Percentiles rank a stretch among this genome's conserved stretches.
phyloP scores from a whole-genome alignment of 73 alveolate species.

The Diophrys appendiculata region DNA sequence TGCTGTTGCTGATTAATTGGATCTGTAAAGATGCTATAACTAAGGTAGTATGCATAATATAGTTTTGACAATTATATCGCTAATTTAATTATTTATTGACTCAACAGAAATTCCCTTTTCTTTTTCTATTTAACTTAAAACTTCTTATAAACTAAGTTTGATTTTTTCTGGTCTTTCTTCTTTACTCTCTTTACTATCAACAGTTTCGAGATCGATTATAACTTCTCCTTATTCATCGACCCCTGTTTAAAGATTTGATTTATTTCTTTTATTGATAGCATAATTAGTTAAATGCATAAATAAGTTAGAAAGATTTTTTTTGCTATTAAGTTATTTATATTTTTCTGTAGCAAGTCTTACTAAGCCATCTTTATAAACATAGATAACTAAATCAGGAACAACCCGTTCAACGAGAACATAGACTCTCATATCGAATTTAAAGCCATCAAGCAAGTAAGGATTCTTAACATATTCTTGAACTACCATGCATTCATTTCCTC shows the following conservation, averaged over 20 bases:
- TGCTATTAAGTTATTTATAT: constrained; percentile 24
- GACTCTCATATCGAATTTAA: constrained; percentile 55
- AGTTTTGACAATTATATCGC: constrained; percentile 4
- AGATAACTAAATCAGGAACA: constrained; percentile 39
- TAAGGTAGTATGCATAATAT: background rate
- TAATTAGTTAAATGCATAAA: constrained; percentile 84
- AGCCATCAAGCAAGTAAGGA: constrained; percentile 50
- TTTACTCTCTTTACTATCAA: no score
- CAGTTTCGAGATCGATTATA: no score
- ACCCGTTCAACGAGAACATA: constrained; percentile 55
- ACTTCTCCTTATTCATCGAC: no score
- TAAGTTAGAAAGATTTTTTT: constrained; percentile 24
- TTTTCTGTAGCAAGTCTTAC: constrained; percentile 70
- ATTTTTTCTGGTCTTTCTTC: background rate
- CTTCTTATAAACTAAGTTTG: background rate
- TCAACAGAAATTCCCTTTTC: background rate
- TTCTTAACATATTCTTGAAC: constrained; percentile 48
- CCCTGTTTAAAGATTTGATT: background rate
- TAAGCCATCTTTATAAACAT: constrained; percentile 52
- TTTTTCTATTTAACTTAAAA: background rate
- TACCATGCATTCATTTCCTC: constrained; percentile 67
- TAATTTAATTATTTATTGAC: background rate
- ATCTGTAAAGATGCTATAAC: background rate
- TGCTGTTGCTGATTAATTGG: background rate
- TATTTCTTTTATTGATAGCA: constrained; percentile 75